Evolutionary conservation across 768 basidiomycete genomes (phyloP).

Genomic region (Kwoniella heveanensis): DNA sequence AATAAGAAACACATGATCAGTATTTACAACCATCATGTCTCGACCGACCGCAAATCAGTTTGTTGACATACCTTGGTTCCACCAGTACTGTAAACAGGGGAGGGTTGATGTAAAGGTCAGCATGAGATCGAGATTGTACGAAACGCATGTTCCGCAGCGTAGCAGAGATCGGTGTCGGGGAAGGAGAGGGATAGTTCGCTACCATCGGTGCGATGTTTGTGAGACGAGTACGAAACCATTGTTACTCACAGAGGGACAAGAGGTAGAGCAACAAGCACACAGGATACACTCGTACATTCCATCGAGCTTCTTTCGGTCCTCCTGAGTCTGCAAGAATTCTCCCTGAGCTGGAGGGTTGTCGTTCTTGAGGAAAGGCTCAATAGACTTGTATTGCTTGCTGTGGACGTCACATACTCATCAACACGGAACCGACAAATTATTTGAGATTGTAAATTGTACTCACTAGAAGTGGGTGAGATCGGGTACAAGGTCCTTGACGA

Average conservation of each 20-base stretch:
- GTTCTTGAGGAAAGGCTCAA: slow-evolving; percentile 94
- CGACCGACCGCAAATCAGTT: neutral
- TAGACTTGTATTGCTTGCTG: slow-evolving; percentile 97
- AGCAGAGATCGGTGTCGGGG: too few relatives aligned
- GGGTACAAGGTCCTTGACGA: slow-evolving; percentile 96
- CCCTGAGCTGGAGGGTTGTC: slow-evolving; percentile 78
- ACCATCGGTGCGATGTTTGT: too few relatives aligned
- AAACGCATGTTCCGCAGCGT: too few relatives aligned
- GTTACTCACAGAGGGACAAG: slow-evolving; percentile 73
- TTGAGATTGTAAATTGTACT: neutral
- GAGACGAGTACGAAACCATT: too few relatives aligned
- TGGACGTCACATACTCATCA: slow-evolving; percentile 63
- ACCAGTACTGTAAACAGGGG: slow-evolving; percentile 71
- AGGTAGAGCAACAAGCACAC: slow-evolving; percentile 87
- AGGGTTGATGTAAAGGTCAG: neutral
- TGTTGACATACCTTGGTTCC: slow-evolving; percentile 72
- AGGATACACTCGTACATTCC: slow-evolving; percentile 95
- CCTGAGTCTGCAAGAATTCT: slow-evolving; percentile 85
- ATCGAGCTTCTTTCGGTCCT: slow-evolving; percentile 91
- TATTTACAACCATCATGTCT: neutral
- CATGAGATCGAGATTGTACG: slow-evolving; percentile 1
- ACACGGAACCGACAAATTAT: neutral
- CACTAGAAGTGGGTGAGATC: slow-evolving; percentile 58
- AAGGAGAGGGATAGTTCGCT: too few relatives aligned
- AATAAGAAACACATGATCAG: neutral